Evolutionary conservation across 2,329 filamentous ascomycete genomes (phyloP), one percentile per base, ranked within the genome.

Genomic region (Penicillium palitans): DNA sequence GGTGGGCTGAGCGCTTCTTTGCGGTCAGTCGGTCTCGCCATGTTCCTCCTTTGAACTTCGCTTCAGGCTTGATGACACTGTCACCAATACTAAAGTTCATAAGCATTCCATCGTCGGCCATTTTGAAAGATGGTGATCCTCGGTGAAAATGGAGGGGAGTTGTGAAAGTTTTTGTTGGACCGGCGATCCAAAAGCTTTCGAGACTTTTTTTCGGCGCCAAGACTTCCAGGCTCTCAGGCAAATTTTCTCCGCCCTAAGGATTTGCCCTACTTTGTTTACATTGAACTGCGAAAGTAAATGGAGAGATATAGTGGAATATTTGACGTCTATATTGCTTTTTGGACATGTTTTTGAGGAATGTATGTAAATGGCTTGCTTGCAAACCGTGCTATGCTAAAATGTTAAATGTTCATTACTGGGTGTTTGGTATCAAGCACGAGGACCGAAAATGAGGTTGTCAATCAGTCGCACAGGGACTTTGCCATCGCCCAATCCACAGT

Each of bases 91-190:
- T 87, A 73, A 98, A 97, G 70, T 98, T 98, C 72, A 98, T 81
- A 57, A 97, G 84, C 86, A 99, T 90, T 66, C 92, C 92, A 87
- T 96, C 90, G 80, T 98, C 93, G 52, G 90, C 90, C 93, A 98
- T 97, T 61, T 51, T 67, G 57, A 56, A 62, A 46, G 29, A 42
- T 41, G 52, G 35, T 21, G 7, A 53, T 49, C 61, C 58, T 58
- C 44, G 12, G 24, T 45, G 37, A 33, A 42, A 48, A 46, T 44
- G 55, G 35, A 24, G 40, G 44, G 46, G 33, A 35, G 42, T 50
- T 44, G 19, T 45, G 40, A 17, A 55, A 53, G n/a, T 40, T 61
- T 52, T 52, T 47, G 44, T 33, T 51, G 52, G n/a, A 48, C 45
- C 49, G 58, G 41, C 51, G 52, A 64, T 55, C 54, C 40, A 57